These are phyloP conservation scores for Brettanomyces custersianus DNA, from an alignment of 805 yeast genomes.

Conservation along the genomic window DNA sequence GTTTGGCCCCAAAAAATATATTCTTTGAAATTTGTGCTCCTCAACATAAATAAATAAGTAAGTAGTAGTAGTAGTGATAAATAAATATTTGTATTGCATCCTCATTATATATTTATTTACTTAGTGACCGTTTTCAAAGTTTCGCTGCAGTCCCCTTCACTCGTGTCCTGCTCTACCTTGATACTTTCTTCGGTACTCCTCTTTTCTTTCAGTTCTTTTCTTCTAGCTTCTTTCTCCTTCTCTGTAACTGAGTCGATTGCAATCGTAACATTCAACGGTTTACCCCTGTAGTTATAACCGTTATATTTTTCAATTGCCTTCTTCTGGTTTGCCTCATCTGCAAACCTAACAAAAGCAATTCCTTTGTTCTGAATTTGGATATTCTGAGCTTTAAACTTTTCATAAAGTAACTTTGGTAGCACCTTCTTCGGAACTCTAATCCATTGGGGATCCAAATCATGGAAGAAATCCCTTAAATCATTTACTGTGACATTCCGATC, in stretches of 20 bases:
- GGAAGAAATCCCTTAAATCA: slow-evolving; percentile 36
- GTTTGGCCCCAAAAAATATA: too few relatives aligned
- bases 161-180: not conserved
- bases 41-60: too few relatives aligned
- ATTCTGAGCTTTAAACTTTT: slow-evolving; percentile 35
- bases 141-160: not conserved
- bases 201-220: not conserved
- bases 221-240: not conserved
- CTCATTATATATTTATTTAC: not conserved
- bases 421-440: slow-evolving; percentile 49
- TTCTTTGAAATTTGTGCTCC: too few relatives aligned
- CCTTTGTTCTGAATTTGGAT: slow-evolving; percentile 49
- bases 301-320: slow-evolving; percentile 51
- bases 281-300: slow-evolving; percentile 58
- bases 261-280: slow-evolving; percentile 56
- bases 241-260: slow-evolving; percentile 49
- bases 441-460: slow-evolving; percentile 44
- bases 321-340: slow-evolving; percentile 36
- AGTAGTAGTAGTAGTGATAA: too few relatives aligned
- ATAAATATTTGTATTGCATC: too few relatives aligned
- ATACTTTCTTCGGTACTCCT: not conserved
- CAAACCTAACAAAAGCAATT: slow-evolving; percentile 52
- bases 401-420: slow-evolving; percentile 34
- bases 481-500: slow-evolving; percentile 41
- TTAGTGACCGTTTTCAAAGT: not conserved